Evolutionary conservation across 768 basidiomycete genomes (phyloP).

Genomic region (Pluteus cervinus): DNA sequence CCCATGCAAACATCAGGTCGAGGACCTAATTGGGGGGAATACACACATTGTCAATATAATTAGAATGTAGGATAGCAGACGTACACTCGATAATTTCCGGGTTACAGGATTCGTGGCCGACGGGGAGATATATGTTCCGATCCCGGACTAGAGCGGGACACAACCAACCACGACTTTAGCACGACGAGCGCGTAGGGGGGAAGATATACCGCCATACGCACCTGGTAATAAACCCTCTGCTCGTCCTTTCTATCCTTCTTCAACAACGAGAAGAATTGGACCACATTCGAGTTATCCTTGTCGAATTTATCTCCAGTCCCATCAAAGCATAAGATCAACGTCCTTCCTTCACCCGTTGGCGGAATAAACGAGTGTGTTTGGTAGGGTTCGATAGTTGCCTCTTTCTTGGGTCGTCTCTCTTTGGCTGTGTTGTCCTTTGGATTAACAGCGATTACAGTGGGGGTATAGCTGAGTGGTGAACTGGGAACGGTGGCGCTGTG

Average conservation of each 20-base stretch:
- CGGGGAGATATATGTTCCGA: conserved; percentile 45
- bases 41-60: too few relatives aligned
- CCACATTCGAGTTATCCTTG: not conserved
- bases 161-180: too few relatives aligned
- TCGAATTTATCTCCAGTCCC: conserved; percentile 5
- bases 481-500: too few relatives aligned
- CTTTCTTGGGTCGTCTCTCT: too few relatives aligned
- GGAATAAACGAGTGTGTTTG: conserved; percentile 20
- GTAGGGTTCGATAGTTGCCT: too few relatives aligned
- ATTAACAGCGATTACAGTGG: too few relatives aligned
- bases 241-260: conserved; percentile 42
- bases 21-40: too few relatives aligned
- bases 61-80: not conserved
- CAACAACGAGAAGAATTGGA: conserved; percentile 40
- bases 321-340: conserved; percentile 3
- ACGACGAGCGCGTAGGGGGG: too few relatives aligned
- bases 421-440: too few relatives aligned
- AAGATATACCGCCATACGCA: conserved; percentile 11
- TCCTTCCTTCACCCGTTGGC: conserved; percentile 14
- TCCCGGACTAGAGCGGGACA: conserved; percentile 52
- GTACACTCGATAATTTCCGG: conserved; percentile 36
- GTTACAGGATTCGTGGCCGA: conserved; percentile 37
- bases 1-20: conserved; percentile 25
- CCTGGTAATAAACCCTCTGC: conserved; percentile 56
- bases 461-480: too few relatives aligned